Percentiles rank a stretch among this genome's conserved stretches.
phyloP scores from a whole-genome alignment of 2,329 filamentous ascomycete genomes.

The Penicillium brevicompactum region DNA sequence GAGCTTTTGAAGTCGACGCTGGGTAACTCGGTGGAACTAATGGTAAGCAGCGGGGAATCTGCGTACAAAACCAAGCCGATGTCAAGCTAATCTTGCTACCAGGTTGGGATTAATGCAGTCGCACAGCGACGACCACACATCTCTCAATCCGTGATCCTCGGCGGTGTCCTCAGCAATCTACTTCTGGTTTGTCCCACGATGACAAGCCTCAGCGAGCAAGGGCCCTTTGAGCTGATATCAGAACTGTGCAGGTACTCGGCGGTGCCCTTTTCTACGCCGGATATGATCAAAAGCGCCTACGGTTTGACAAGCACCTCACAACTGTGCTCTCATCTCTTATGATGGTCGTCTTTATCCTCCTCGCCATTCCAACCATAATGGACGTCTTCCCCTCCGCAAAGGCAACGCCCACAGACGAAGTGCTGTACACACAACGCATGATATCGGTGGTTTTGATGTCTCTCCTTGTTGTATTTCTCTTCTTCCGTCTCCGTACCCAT shows the following conservation, averaged over 20 bases:
- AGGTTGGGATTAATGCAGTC: constrained; percentile 65
- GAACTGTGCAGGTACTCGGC: constrained; percentile 13
- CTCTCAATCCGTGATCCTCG: constrained; percentile 82
- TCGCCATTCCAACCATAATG: constrained; percentile 20
- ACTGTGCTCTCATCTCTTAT: constrained; percentile 24
- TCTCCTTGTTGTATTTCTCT: constrained; percentile 13
- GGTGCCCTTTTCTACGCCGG: constrained; percentile 15
- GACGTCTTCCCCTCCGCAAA: constrained; percentile 18
- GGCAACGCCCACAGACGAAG: constrained; percentile 6
- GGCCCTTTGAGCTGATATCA: background rate
- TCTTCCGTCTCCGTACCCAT: constrained; percentile 19
- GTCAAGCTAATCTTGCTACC: background rate
- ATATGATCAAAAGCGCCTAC: constrained; percentile 18
- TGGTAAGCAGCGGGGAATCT: constrained; percentile 56
- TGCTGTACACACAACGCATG: constrained; percentile 11
- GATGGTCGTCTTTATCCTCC: constrained; percentile 20
- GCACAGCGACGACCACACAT: constrained; percentile 70
- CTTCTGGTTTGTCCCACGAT: constrained; percentile 60
- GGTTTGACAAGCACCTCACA: constrained; percentile 21
- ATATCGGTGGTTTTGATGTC: constrained; percentile 12
- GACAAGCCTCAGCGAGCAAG: background rate
- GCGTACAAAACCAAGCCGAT: background rate
- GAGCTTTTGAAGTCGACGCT: constrained; percentile 84
- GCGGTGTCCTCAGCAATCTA: constrained; percentile 81
- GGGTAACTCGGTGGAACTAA: constrained; percentile 80